Base-by-base conservation (phyloP, 192 early-diverging fungal species). In the Mortierella claussenii region DNA sequence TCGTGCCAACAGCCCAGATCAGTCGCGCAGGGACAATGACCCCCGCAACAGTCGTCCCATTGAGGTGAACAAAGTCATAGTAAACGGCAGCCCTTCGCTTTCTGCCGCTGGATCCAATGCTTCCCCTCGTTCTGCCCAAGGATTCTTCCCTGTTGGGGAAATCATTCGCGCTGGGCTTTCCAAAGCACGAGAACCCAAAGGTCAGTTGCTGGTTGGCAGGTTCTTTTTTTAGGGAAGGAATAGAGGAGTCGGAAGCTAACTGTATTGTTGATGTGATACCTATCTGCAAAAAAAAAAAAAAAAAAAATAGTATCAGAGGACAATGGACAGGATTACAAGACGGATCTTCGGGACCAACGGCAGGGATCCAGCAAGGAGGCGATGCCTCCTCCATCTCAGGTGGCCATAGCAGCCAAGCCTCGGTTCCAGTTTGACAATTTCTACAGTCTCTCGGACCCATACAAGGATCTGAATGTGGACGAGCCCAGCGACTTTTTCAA, bases 401-500 rank as follows among this genome's bases (percentile, higher is more conserved):
- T n/a, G 2, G n/a, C 53, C 1, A 3, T 33, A 51, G 34, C 68
- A 15, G 27, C 53, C 17, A 66, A 66, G 20, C 57, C 65, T 4
- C 64, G 52, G 1, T 32, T 67, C 37, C 64, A 65, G 36, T 76
- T 76, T 21, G 63, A 76, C 59, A 76, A 76, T 53, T 76, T 76
- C 56, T 76, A 76, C 46, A 76, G 73, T 51, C 73, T 76, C n/a
- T 47, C 61, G 9, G 73, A 76, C 18, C 73, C 73, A 4, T 76
- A 76, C 64, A 76, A 76, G 64, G 73, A 67, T 13, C 11, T 76
- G 24, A 66, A 67, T 20, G 33, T 49, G 37, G 73, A 76, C 34
- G 73, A 67, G 17, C 58, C 73, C 13, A 33, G 64, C 8, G 73
- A 76, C 27, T 76, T 76, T 34, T 76, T 76, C 45, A 56, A 63